Evolutionary conservation across 352 stramenopile species (phyloP).

Genomic region (Pythium plurisporium): DNA sequence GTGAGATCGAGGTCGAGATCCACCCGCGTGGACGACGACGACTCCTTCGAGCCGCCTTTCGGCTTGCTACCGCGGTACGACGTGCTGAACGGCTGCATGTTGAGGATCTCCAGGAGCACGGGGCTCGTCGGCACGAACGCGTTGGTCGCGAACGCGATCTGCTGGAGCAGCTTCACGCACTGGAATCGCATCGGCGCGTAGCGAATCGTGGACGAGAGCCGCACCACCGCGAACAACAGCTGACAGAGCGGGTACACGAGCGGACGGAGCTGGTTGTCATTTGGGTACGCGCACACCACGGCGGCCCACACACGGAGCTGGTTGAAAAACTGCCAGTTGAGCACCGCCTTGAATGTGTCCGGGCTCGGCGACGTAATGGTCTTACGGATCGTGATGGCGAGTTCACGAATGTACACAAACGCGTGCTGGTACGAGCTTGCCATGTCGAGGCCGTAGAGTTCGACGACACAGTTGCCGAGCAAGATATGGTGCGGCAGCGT

Average conservation of each 20-base stretch:
- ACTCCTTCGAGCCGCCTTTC: constrained; percentile 4
- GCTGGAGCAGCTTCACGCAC: constrained; percentile 95
- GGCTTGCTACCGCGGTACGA: constrained; percentile 64
- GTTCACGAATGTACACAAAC: constrained; percentile 98
- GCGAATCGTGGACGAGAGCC: constrained; percentile 70
- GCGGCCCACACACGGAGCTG: constrained; percentile 96
- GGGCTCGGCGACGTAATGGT: constrained; percentile 93
- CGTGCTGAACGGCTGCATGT: constrained; percentile 86
- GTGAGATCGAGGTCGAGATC: constrained; percentile 77
- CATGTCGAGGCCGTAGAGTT: constrained; percentile 96
- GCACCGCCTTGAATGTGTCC: constrained; percentile 85
- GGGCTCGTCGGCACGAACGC: constrained; percentile 94
- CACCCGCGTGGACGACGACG: constrained; percentile 27
- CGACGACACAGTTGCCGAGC: constrained; percentile 98
- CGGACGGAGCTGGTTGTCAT: constrained; percentile 81
- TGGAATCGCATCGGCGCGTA: constrained; percentile 95
- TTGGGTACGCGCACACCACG: constrained; percentile 90
- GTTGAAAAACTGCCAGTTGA: constrained; percentile 99
- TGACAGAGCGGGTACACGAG: constrained; percentile 96
- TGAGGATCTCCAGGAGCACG: constrained; percentile 93
- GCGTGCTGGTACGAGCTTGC: constrained; percentile 97
- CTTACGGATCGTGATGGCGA: constrained; percentile 96
- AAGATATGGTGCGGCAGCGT: constrained; percentile 83
- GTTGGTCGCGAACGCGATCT: constrained; percentile 93
- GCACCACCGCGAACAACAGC: constrained; percentile 70